phyloP scores from a whole-genome alignment of 2,329 filamentous ascomycete species.

The Botrytis squamosa region DNA sequence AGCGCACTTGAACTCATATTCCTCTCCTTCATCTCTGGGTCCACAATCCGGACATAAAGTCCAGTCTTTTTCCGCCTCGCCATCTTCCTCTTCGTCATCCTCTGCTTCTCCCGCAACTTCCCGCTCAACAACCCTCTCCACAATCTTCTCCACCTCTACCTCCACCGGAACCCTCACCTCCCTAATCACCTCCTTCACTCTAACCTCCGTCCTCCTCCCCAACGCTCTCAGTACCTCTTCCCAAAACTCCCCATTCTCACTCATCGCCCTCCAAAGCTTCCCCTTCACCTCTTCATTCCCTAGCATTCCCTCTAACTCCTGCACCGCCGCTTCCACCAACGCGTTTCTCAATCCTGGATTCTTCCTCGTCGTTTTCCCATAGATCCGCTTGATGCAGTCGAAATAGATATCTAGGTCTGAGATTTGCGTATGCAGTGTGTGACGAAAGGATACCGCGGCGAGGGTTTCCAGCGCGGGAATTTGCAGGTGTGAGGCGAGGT shows the following conservation, averaged over 20 bases:
- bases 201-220: conserved; percentile 5
- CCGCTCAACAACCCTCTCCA: conserved; percentile 14
- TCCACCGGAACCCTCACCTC: conserved; percentile 31
- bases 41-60: conserved; percentile 31
- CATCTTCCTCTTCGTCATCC: conserved; percentile 15
- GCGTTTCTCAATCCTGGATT: conserved; percentile 23
- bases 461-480: conserved; percentile 23
- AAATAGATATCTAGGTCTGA: conserved; percentile 21
- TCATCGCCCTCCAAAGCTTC: conserved; percentile 24
- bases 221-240: conserved; percentile 25
- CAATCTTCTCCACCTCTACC: conserved; percentile 26
- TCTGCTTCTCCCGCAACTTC: neutral
- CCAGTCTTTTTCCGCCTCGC: conserved; percentile 15
- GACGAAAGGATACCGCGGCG: conserved; percentile 23
- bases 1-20: conserved; percentile 23
- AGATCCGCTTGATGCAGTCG: conserved; percentile 23
- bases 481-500: conserved; percentile 23
- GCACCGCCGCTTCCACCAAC: conserved; percentile 27
- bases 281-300: conserved; percentile 10
- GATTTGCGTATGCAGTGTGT: conserved; percentile 25
- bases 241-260: conserved; percentile 28
- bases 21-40: conserved; percentile 23
- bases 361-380: conserved; percentile 13
- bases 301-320: conserved; percentile 27
- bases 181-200: conserved; percentile 17